Evolutionary conservation across 2,329 filamentous ascomycete species (phyloP).

Genomic region (Pseudocercospora eumusae): DNA sequence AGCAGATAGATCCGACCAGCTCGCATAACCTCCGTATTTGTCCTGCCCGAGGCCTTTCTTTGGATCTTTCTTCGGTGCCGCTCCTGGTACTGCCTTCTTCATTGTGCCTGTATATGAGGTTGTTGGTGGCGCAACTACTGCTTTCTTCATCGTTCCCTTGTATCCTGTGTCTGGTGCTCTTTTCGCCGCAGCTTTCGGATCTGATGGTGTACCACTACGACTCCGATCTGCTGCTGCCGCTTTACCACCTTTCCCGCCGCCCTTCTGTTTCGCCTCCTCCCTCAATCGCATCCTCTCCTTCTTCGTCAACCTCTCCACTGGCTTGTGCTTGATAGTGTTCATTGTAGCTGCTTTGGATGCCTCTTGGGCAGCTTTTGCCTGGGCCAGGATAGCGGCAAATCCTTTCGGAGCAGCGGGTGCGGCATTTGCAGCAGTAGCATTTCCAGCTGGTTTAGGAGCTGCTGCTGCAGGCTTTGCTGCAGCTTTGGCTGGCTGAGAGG

Average conservation of each 20-base stretch:
- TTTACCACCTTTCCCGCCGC: conserved; percentile 40
- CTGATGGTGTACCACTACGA: conserved; percentile 32
- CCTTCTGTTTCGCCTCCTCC: conserved; percentile 47
- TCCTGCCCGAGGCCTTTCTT: conserved; percentile 39
- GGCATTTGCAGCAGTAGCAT: conserved; percentile 13
- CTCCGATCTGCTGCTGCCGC: conserved; percentile 34
- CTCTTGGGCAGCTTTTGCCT: conserved; percentile 66
- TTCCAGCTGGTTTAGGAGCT: conserved; percentile 16
- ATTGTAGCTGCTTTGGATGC: conserved; percentile 59
- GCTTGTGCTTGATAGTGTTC: conserved; percentile 74
- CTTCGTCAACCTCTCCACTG: conserved; percentile 63
- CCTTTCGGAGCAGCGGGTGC: conserved; percentile 61
- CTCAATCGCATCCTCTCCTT: conserved; percentile 53
- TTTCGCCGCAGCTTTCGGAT: conserved; percentile 29
- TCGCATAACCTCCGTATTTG: conserved; percentile 44
- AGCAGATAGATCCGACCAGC: conserved; percentile 42
- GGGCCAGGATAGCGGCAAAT: conserved; percentile 72
- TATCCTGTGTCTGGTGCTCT: conserved; percentile 44
- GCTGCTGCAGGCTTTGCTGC: conserved; percentile 11
- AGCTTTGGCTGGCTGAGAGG: conserved; percentile 23
- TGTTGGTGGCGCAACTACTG: conserved; percentile 24
- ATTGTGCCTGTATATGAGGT: conserved; percentile 51
- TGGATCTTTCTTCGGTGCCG: conserved; percentile 42
- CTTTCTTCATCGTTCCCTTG: conserved; percentile 43
- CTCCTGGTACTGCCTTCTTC: conserved; percentile 42